phyloP scores from a whole-genome alignment of 73 alveolate species.

The Paramecium caudatum region DNA sequence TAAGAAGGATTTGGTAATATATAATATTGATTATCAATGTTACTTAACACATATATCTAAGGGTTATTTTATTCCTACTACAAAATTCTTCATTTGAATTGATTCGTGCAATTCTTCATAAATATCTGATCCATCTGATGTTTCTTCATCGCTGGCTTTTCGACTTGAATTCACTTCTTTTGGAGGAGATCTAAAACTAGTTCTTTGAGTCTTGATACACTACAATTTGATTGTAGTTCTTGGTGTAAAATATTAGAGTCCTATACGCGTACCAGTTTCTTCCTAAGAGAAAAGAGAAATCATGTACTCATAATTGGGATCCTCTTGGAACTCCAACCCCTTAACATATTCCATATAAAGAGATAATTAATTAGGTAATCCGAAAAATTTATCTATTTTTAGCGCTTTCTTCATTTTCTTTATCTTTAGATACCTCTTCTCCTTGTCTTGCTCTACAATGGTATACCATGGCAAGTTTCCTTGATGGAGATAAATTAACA shows the following conservation, averaged over 20 bases:
- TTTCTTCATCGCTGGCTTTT: background rate
- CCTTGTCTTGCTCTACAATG: slow-evolving; percentile 80
- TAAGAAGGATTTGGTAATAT: too few species aligned
- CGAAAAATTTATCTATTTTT: slow-evolving; percentile 81
- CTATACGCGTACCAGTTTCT: slow-evolving; percentile 20
- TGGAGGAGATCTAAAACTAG: slow-evolving; percentile 7
- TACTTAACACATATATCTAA: too few species aligned
- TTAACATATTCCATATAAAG: slow-evolving; percentile 80
- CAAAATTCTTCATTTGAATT: background rate
- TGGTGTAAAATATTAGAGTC: background rate
- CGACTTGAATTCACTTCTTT: slow-evolving; percentile 14
- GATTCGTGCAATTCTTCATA: slow-evolving; percentile 33
- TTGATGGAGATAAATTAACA: slow-evolving; percentile 85
- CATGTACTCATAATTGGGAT: slow-evolving; percentile 85
- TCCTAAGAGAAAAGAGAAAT: slow-evolving; percentile 78
- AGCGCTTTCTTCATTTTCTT: slow-evolving; percentile 79
- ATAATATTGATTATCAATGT: too few species aligned
- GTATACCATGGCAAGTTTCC: slow-evolving; percentile 93
- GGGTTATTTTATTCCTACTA: slow-evolving; percentile 51
- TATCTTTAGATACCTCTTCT: slow-evolving; percentile 82
- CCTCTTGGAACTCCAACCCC: slow-evolving; percentile 79
- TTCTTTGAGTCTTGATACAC: background rate
- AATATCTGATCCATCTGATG: slow-evolving; percentile 44
- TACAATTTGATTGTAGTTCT: background rate
- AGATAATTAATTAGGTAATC: slow-evolving; percentile 84